Percentiles rank a stretch among this genome's conserved stretches.
phyloP scores from a whole-genome alignment of 305 asterid species.

The Fraxinus xanthoxyloides region DNA sequence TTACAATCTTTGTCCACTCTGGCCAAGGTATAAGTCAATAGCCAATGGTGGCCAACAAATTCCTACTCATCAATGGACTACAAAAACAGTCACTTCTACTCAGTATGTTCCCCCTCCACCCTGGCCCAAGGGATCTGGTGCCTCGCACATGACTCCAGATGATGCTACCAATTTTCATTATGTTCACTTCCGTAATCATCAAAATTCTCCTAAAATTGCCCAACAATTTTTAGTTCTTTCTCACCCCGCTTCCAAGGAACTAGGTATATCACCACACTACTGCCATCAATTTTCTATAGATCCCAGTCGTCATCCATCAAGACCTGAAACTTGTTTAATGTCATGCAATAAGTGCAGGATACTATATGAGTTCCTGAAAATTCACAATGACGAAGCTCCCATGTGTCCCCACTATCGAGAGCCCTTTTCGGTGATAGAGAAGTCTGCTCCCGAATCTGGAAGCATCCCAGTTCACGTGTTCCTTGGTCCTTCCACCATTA shows the following conservation, averaged over 20 bases:
- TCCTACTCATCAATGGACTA: no score
- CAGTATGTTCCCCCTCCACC: no score
- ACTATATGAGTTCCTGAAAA: conserved; percentile 22
- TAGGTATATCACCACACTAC: background rate
- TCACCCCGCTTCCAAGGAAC: background rate
- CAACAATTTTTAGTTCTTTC: background rate
- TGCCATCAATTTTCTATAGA: background rate
- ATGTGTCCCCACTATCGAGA: conserved; percentile 27
- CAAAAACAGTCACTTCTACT: no score
- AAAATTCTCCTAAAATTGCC: background rate
- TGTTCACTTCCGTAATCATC: background rate
- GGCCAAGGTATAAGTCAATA: no score
- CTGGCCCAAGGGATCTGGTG: background rate
- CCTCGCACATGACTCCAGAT: background rate
- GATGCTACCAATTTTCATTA: background rate
- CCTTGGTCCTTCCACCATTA: conserved; percentile 14
- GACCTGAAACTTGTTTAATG: conserved; percentile 35
- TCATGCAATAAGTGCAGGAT: conserved; percentile 28
- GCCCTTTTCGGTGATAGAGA: conserved; percentile 37
- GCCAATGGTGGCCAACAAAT: no score
- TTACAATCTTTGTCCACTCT: no score
- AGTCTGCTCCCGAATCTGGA: conserved; percentile 29
- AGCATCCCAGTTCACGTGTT: background rate
- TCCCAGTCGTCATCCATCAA: background rate
- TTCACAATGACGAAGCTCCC: conserved; percentile 26